These are phyloP conservation scores for Hylodesmum podocarpum DNA, from an alignment of 306 rosid genomes.

Conservation along the genomic window DNA sequence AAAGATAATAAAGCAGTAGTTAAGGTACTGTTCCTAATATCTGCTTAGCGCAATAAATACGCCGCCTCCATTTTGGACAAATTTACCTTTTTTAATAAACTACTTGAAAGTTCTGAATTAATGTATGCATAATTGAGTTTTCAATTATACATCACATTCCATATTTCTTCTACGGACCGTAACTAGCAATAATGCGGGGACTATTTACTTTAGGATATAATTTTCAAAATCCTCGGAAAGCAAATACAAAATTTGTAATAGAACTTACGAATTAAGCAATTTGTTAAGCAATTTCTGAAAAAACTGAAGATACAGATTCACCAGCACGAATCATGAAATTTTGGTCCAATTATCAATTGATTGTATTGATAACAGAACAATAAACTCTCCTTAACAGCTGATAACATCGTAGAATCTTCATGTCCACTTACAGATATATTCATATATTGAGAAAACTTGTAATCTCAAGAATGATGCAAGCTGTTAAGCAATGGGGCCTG, in stretches of 20 bases:
- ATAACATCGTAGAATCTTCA: neutral
- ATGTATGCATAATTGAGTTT: neutral
- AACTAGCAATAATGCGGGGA: neutral
- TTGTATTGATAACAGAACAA: neutral
- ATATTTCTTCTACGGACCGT: neutral
- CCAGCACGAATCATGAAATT: neutral
- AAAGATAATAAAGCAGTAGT: neutral
- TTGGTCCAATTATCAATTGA: slow-evolving; percentile 6
- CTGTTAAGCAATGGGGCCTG: slow-evolving; percentile 15
- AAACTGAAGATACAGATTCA: slow-evolving; percentile 2
- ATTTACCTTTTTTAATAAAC: neutral
- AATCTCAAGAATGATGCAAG: neutral
- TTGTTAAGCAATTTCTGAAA: neutral
- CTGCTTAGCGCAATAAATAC: neutral
- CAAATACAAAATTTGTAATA: neutral
- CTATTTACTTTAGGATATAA: neutral
- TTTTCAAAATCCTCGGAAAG: slow-evolving; percentile 11
- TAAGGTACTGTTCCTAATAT: neutral
- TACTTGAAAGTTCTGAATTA: neutral
- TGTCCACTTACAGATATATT: neutral
- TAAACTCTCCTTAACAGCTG: slow-evolving; percentile 2
- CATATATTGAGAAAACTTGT: neutral
- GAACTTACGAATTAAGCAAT: slow-evolving; percentile 2
- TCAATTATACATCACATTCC: neutral
- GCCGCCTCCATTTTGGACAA: neutral